phyloP scores from a whole-genome alignment of 2,329 filamentous ascomycete genomes.

The Xylaria sp. region DNA sequence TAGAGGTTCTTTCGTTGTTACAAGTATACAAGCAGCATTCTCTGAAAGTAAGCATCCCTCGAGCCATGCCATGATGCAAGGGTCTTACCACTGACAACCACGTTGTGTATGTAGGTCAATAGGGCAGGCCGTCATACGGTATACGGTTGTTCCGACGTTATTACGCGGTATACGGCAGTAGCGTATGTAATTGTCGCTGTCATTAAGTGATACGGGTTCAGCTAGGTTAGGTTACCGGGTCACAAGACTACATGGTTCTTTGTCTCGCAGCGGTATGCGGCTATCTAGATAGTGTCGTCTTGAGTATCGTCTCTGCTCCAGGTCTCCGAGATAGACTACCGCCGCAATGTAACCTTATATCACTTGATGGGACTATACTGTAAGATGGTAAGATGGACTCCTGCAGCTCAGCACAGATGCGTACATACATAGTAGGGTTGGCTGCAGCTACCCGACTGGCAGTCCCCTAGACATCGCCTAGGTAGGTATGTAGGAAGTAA shows the following conservation, averaged over 20 bases:
- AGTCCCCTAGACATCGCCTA: constrained; percentile 22
- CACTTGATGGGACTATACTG: constrained; percentile 38
- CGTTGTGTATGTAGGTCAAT: not conserved
- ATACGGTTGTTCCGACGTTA: constrained; percentile 10
- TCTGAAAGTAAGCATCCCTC: not conserved
- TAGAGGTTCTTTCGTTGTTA: not conserved
- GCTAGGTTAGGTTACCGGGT: constrained; percentile 19
- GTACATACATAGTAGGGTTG: constrained; percentile 16
- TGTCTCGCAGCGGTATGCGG: constrained; percentile 16
- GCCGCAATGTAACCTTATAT: constrained; percentile 41
- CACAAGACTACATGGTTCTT: constrained; percentile 20
- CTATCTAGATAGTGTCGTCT: constrained; percentile 27
- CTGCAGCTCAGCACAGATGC: constrained; percentile 35
- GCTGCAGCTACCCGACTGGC: constrained; percentile 36
- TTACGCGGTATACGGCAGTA: not conserved
- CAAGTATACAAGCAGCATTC: not conserved
- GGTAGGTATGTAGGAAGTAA: not conserved
- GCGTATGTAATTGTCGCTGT: not conserved
- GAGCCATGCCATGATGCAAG: not conserved
- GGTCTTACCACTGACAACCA: constrained; percentile 12
- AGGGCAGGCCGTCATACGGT: not conserved
- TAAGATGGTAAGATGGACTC: constrained; percentile 32
- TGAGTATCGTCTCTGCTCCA: constrained; percentile 38
- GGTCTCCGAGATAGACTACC: constrained; percentile 38
- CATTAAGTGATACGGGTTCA: constrained; percentile 21